Evolutionary conservation across 306 rosid species (phyloP), one percentile per base, ranked within the genome.

Genomic region (Nissolia schottii): DNA sequence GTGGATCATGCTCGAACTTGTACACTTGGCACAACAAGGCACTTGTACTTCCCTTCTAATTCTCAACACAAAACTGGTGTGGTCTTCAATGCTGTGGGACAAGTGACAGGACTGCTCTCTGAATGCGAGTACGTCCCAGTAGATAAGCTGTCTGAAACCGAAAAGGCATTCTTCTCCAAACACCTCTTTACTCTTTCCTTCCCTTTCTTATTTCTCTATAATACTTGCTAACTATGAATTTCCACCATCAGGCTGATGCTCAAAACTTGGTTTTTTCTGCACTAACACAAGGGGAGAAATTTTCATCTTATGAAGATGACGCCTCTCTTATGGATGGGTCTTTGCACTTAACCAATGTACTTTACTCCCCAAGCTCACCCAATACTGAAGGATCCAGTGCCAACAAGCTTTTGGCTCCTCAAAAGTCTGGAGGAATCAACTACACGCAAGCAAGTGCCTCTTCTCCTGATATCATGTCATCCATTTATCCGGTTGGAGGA

Each of bases 1-100:
- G 84, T 89, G 71, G 97, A 94, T 79, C 99, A 94, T 86, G 97
- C 99, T 48, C 85, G 91, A 75, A 94, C 90, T 62, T 94, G 99
- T 51, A 69, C 79, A 59, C 82, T 87, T 24, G 97, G 89, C 69
- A 61, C 71, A 43, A 76, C 72, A 70, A 76, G 83, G 67, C 73
- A 53, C 40, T 24, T 91, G 58, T 83, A 90, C 79, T 68, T 68
- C 72, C 84, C 89, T 70, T 63, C 81, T 15, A 35, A 69, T 74
- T 85, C 88, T 64, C 87, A 86, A 60, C 84, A 73, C 64, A 89
- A 80, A 83, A 69, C 86, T 60, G 95, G 92, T 28, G 92, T 91
- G n/a, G 91, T 88, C 72, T 91, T 91, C 80, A 89, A 91, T 74
- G 83, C 87, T 22, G 96, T 94, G 59, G 99, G 97, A 54, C 89